phyloP scores from a whole-genome alignment of 768 basidiomycete species.

The Naematelia aurantialba region DNA sequence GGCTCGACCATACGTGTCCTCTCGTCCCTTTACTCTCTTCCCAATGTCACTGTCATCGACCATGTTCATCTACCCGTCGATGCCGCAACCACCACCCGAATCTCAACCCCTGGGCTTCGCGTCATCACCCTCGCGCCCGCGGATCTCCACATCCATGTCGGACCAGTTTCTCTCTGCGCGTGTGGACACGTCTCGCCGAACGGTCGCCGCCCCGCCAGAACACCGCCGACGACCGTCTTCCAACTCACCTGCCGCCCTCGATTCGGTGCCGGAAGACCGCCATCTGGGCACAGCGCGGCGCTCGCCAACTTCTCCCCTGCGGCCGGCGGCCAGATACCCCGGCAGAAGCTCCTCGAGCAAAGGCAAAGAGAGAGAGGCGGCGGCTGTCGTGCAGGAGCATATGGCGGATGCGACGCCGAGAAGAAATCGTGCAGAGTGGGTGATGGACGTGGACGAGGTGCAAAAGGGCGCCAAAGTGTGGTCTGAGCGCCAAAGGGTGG shows the following conservation, averaged over 20 bases:
- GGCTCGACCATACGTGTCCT: too few relatives aligned
- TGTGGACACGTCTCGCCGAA: neutral
- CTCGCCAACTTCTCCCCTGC: neutral
- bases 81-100: neutral
- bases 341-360: neutral
- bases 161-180: neutral
- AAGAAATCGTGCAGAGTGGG: constrained; percentile 21
- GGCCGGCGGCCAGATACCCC: too few relatives aligned
- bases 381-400: neutral
- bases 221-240: neutral
- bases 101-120: neutral
- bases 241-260: neutral
- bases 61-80: too few relatives aligned
- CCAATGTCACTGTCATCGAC: neutral
- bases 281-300: neutral
- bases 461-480: constrained; percentile 20
- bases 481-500: constrained; percentile 17
- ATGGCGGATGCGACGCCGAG: neutral
- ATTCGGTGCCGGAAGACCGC: neutral
- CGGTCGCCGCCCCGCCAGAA: neutral
- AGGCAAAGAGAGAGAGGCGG: neutral
- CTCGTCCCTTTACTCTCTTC: neutral
- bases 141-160: neutral
- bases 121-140: neutral
- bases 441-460: constrained; percentile 20